Evolutionary conservation across 345 rosid genomes (phyloP).

Genomic region (Rhodamnia argentea): DNA sequence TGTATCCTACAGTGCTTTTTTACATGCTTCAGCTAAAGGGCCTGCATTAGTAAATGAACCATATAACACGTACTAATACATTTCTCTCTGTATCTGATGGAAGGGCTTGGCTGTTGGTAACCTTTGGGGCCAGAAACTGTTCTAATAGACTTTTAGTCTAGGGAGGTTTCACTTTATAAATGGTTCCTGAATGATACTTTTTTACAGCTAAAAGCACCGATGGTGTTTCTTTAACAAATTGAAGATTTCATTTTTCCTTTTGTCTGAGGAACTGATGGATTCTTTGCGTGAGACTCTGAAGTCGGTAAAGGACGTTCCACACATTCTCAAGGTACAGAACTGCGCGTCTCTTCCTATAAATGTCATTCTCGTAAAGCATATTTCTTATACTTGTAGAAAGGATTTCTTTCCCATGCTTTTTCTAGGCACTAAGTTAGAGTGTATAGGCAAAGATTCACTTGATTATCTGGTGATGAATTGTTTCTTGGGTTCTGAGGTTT

Average conservation of each 20-base stretch:
- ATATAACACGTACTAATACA: neutral
- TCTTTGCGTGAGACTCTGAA: constrained; percentile 79
- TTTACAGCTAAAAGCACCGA: neutral
- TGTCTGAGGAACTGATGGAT: constrained; percentile 71
- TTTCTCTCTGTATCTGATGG: neutral
- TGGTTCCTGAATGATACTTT: neutral
- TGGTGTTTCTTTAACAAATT: constrained; percentile 27
- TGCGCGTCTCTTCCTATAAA: neutral
- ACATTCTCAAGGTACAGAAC: constrained; percentile 56
- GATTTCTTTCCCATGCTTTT: neutral
- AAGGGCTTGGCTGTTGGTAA: neutral
- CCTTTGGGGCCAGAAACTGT: neutral
- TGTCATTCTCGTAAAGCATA: neutral
- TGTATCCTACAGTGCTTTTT: constrained; percentile 56
- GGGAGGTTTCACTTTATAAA: neutral
- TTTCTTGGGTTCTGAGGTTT: neutral
- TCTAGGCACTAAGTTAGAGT: neutral
- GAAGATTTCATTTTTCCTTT: constrained; percentile 79
- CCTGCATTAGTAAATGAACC: neutral
- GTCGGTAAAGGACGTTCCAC: constrained; percentile 76
- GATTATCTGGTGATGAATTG: neutral
- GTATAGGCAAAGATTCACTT: neutral
- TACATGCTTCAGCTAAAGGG: neutral
- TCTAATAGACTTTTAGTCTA: neutral
- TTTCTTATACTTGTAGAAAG: neutral